Conservation (phyloP, 306 rosid species). For the Fragaria vesca region DNA sequence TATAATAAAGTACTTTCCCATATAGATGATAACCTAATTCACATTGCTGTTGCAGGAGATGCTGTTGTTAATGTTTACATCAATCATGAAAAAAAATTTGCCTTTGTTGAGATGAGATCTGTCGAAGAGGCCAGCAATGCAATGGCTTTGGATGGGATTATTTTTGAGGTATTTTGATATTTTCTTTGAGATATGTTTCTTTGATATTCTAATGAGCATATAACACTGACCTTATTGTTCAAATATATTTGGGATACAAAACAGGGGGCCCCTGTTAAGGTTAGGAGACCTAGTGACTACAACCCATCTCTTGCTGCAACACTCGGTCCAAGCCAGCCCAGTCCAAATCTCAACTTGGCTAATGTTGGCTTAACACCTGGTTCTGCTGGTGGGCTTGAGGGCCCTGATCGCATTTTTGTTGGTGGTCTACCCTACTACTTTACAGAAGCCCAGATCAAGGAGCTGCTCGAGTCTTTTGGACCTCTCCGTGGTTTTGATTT, state of each 20-base stretch:
- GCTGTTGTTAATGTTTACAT: slow-evolving; percentile 98
- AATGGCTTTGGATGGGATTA: slow-evolving; percentile 98
- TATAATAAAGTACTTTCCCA: background rate
- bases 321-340: slow-evolving; percentile 97
- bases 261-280: slow-evolving; percentile 99
- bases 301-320: slow-evolving; percentile 98
- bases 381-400: slow-evolving; percentile 99
- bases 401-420: slow-evolving; percentile 98
- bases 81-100: slow-evolving; percentile 97
- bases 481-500: slow-evolving; percentile 96
- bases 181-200: background rate
- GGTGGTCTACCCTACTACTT: slow-evolving; percentile 98
- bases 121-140: slow-evolving; percentile 99
- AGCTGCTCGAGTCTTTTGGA: slow-evolving; percentile 94
- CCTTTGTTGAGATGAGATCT: slow-evolving; percentile 98
- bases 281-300: slow-evolving; percentile 97
- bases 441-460: slow-evolving; percentile 91
- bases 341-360: slow-evolving; percentile 79
- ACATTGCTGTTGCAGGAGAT: slow-evolving; percentile 56
- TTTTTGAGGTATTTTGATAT: slow-evolving; percentile 66
- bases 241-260: slow-evolving; percentile 2
- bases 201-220: background rate
- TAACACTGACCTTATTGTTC: background rate
- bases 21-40: background rate
- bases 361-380: slow-evolving; percentile 98